Percentiles rank a stretch among this genome's conserved stretches.
Conservation (phyloP, 2,329 filamentous ascomycete genomes). For the Pseudogymnoascus sp. region DNA sequence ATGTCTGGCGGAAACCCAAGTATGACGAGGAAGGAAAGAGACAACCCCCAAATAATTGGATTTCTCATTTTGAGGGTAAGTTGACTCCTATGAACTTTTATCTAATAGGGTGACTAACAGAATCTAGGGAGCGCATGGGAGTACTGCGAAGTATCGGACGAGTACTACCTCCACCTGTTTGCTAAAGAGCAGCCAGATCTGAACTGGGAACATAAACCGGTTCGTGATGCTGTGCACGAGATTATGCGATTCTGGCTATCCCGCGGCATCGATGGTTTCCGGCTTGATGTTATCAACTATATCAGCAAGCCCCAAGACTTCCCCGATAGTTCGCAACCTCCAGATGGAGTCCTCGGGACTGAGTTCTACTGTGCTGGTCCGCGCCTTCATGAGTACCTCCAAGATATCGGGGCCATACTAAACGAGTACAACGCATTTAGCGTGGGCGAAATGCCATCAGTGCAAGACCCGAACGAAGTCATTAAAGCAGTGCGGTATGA, state of each 20-base stretch:
- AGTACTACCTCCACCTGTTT: conserved; percentile 51
- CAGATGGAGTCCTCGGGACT: conserved; percentile 35
- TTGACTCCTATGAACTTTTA: conserved; percentile 32
- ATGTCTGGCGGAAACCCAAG: conserved; percentile 52
- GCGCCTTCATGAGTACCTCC: conserved; percentile 41
- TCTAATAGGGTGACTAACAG: not conserved
- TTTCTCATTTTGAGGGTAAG: conserved; percentile 33
- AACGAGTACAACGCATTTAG: conserved; percentile 39
- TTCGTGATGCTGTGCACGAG: conserved; percentile 57
- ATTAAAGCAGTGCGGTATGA: conserved; percentile 45
- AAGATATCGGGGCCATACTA: conserved; percentile 36
- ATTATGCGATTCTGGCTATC: conserved; percentile 65
- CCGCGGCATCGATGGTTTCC: conserved; percentile 50
- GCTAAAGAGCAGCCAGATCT: conserved; percentile 61
- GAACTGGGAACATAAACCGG: conserved; percentile 61
- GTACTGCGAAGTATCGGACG: conserved; percentile 38
- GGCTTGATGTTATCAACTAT: conserved; percentile 57
- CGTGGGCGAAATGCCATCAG: conserved; percentile 40
- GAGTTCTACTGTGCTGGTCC: conserved; percentile 52
- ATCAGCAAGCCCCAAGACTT: conserved; percentile 51
- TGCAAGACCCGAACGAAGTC: conserved; percentile 37
- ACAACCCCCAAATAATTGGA: conserved; percentile 52
- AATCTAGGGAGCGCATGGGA: conserved; percentile 37
- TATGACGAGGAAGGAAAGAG: conserved; percentile 45
- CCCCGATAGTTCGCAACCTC: conserved; percentile 40